Evolutionary conservation across 768 basidiomycete genomes (phyloP).

Genomic region (Pleurotus giganteus): DNA sequence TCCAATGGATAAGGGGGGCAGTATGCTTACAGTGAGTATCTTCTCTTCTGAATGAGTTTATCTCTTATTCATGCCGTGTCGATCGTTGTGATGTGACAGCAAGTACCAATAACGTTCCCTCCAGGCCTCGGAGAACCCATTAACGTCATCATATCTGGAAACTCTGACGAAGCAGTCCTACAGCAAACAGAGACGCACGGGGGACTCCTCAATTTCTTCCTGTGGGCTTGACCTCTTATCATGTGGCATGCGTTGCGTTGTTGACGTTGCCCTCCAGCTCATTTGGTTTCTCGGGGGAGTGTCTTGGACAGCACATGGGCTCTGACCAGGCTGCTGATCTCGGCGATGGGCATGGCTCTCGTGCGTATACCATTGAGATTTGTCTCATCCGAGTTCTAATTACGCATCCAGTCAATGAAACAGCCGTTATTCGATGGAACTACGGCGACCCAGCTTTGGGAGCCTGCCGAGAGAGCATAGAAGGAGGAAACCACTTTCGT

Average conservation of each 20-base stretch:
- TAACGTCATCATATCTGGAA: conserved; percentile 76
- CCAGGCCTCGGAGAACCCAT: conserved; percentile 82
- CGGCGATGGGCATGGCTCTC: conserved; percentile 75
- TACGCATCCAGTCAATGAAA: conserved; percentile 65
- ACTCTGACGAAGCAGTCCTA: conserved; percentile 71
- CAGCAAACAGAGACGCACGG: conserved; percentile 58
- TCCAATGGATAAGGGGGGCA: conserved; percentile 57
- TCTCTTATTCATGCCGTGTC: neutral
- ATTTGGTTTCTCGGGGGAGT: conserved; percentile 72
- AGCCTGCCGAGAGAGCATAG: conserved; percentile 79
- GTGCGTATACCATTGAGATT: conserved; percentile 39
- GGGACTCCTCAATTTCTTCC: conserved; percentile 78
- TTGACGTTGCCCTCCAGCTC: conserved; percentile 42
- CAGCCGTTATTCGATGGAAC: conserved; percentile 81
- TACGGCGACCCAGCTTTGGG: conserved; percentile 82
- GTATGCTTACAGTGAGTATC: conserved; percentile 65
- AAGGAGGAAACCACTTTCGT: conserved; percentile 86
- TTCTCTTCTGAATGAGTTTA: neutral
- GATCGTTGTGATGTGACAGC: conserved; percentile 27
- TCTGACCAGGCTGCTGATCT: conserved; percentile 69
- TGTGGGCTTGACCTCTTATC: conserved; percentile 44
- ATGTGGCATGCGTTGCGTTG: no score
- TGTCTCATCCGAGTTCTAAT: conserved; percentile 4
- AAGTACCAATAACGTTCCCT: conserved; percentile 58
- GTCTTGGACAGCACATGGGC: conserved; percentile 79